Evolutionary conservation across 2,329 filamentous ascomycete genomes (phyloP), one percentile per base, ranked within the genome.

Genomic region (Apiospora malaysiana): DNA sequence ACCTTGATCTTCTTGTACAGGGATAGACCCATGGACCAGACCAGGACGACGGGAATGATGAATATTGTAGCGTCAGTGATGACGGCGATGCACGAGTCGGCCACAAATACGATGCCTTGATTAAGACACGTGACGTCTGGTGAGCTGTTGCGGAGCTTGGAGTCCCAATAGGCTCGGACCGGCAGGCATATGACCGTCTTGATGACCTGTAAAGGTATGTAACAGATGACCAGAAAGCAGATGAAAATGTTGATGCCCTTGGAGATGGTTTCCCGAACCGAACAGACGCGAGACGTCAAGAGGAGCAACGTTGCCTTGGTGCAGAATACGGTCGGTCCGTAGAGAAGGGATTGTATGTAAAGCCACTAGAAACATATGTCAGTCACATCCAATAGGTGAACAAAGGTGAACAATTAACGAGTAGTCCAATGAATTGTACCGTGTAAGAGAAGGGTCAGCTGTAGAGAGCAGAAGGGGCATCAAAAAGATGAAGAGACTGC

Each of bases 131-230:
- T 46, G 23, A 23, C 45, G 27, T 42, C 18, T 8, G 43, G 14
- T 2, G 14, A 4, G 12, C 21, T 14, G 6, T 46, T 12, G 16
- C 25, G 45, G 3, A 51, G 10, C 46, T 51, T 45, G 3, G 45
- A 1, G 46, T 68, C 46, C 66, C 66, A 68, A 18, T 37, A 68
- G 1, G 66, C 66, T 9, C 16, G 7, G 12, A 68, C 21, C 8
- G 66, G 66, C 32, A 40, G n/a, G 16, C 66, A 68, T 27, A 68
- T 16, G n/a, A 68, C 2, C 21, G 66, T 40, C 27, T 68, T 68
- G 25, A 51, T 5, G 25, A 51, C 23, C n/a, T 37, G 45, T 18
- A 68, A 23, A 8, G 32, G 25, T n/a, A 68, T 18, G 8, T 68
- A 68, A 23, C 25, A 51, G 27, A 51, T 14, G 18, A 68, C 0